Base-by-base conservation (phyloP, 2,329 filamentous ascomycete genomes). In the Didymella exigua region DNA sequence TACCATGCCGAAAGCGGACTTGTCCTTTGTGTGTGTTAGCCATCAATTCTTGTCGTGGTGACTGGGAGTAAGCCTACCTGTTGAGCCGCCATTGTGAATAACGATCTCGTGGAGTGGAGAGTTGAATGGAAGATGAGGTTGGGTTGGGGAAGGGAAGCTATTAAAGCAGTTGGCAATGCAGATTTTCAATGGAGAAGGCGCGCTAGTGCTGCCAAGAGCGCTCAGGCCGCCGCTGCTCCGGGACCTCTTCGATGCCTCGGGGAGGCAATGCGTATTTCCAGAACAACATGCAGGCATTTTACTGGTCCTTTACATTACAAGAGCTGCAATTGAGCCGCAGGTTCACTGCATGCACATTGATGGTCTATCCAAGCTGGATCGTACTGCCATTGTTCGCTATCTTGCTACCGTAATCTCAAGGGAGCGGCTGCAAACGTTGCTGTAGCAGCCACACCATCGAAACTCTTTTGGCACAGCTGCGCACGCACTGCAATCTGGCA, bases 1-100 rank as follows among this genome's bases (percentile, higher is more conserved):
- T 73, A 78, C 76, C 76, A 79, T 78, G 63, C 82, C 84, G 30
- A 50, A 43, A 24, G 6, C 29, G 37, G 19, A 23, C 36, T 38
- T 45, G 13, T 45, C 42, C 38, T 42, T 29, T 11, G 21, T 13
- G 33, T 36, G 10, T 36, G 33, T 36, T 36, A 36, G 33, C 33
- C 33, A 36, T 36, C 16, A 13, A 21, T 36, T 36, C 18, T 6
- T 36, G 33, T 36, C 8, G 10, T 36, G 10, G 4, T 8, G 13
- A 11, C 33, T 36, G 18, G 33, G 13, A 4, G 6, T 36, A 10
- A 2, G 33, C 33, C 2, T 36, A 36, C 63, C 30, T 56, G 51
- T 27, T 58, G 45, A 11, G 40, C 40, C 33, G 54, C 40, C 63
- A 66, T 65, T 24, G 19, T 38, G 36, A 38, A 38, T 38, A 38